phyloP scores from a whole-genome alignment of 2,329 filamentous ascomycete species.

The Colletotrichum neosansevieriae region DNA sequence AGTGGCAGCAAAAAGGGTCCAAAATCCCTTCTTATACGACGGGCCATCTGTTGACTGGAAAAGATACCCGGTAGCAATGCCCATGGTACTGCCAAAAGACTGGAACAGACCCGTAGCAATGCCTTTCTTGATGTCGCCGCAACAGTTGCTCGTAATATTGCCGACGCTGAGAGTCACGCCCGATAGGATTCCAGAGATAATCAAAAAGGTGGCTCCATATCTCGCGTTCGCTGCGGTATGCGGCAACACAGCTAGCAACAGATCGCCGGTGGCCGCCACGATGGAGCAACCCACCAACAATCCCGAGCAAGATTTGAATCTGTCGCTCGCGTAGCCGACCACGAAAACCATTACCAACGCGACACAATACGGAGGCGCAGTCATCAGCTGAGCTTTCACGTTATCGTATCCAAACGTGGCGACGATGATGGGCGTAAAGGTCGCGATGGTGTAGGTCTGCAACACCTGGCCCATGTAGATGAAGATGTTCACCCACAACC shows the following conservation, averaged over 20 bases:
- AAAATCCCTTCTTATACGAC: conserved; percentile 26
- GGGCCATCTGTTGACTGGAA: conserved; percentile 29
- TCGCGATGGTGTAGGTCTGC: conserved; percentile 40
- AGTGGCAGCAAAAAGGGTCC: conserved; percentile 31
- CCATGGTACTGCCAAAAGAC: conserved; percentile 37
- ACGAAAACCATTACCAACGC: conserved; percentile 41
- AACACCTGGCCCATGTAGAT: conserved; percentile 53
- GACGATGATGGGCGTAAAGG: conserved; percentile 43
- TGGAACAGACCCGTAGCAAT: conserved; percentile 29
- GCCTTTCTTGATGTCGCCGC: conserved; percentile 36
- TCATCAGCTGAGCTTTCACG: conserved; percentile 41
- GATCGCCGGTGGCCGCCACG: conserved; percentile 27
- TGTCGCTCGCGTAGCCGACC: conserved; percentile 38
- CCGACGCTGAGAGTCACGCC: conserved; percentile 25
- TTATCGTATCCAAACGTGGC: conserved; percentile 42
- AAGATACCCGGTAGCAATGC: conserved; percentile 30
- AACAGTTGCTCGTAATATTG: conserved; percentile 35
- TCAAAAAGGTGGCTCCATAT: conserved; percentile 31
- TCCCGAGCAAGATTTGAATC: conserved; percentile 39
- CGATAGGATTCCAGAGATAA: conserved; percentile 22
- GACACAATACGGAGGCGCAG: conserved; percentile 39
- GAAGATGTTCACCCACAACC: conserved; percentile 58
- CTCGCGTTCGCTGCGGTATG: conserved; percentile 17
- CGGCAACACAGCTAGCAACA: conserved; percentile 23
- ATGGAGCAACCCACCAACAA: conserved; percentile 36